Evolutionary conservation across 2,329 filamentous ascomycete genomes (phyloP), one percentile per base, ranked within the genome.

Genomic region (Penicillium sp.): DNA sequence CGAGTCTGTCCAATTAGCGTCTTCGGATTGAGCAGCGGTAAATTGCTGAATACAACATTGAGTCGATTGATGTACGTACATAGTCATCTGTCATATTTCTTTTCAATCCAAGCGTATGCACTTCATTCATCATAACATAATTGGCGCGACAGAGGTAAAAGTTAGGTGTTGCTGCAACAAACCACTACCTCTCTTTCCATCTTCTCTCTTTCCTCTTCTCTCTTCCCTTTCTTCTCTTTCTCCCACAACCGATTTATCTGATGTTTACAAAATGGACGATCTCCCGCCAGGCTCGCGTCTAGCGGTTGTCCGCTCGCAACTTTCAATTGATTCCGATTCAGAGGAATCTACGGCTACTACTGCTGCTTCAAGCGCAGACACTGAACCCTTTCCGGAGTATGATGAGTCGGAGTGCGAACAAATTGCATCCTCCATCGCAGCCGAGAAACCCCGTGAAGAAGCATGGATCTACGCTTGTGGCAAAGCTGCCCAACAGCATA

Each of bases 21-120:
- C 61, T 67, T 48, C 61, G 50, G 62, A 71, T 70, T 60, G 58
- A 67, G 64, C 49, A 57, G 61, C 62, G 64, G 70, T 64, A 71
- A 55, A 70, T 66, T 55, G 35, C 38, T 44, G 43, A 42, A 49
- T 19, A 38, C 38, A 45, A 52, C 32, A 34, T 14, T 34, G 32
- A 14, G 10, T 10, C 30, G 14, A 11, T 30, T 8, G 13, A 34
- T 13, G 32, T 5, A 34, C 13, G 10, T 10, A 34, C 4, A 5
- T 34, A 13, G 32, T 14, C 32, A 34, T 34, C 23, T 23, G 23
- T 34, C 10, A 34, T 14, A 34, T 13, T 30, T 11, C 29, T 34
- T 14, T 34, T 34, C 32, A 34, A 34, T 6, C 2, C 32, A 34
- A 34, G n/a, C 45, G 45, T 16, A n/a, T 30, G 19, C 3, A 11